Evolutionary conservation across 2,329 filamentous ascomycete species (phyloP), one percentile per base, ranked within the genome.

Genomic region (Coniochaeta hoffmannii): DNA sequence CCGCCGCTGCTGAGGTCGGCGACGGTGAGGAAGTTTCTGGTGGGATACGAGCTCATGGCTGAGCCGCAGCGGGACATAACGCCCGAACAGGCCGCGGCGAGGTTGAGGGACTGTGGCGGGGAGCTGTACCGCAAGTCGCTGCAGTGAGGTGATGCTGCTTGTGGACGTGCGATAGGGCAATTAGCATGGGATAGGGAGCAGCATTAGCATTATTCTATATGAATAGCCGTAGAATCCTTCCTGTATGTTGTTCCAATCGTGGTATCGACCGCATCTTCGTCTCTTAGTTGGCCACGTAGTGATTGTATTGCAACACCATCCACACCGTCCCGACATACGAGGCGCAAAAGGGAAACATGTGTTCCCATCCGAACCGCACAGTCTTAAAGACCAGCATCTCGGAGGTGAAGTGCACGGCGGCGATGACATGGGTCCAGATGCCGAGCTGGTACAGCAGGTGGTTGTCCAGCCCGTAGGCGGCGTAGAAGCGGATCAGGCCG

Each of bases 61-160:
- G 94, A 99, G 74, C 93, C 94, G n/a, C 94, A 99, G 73, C 83
- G 94, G 57, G 94, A 99, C 69, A 97, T 99, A 65, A 99, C 94
- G 0, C 93, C 94, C 0, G 94, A 99, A 72, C 94, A 97, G 73
- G 94, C 94, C 1, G 88, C 94, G 14, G 85, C 83, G 26, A 84
- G 85, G 52, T 74, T 99, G 57, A 82, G 88, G 61, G 78, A 79
- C 56, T 92, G 90, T 60, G 89, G 85, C 3, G 91, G 91, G 15
- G 83, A 90, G 67, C 73, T 99, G 59, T 97, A 99, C 68, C 83
- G 94, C 61, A 90, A 87, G 68, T 80, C 74, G 61, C 63, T 85
- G 41, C 60, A 60, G 54, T 60, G 50, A 52, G 7, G n/a, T 14
- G 12, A 34, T 52, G 4, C 35, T 36, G 35, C 8, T 4, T 3